Evolutionary conservation across 176 grass and related monocot genomes (phyloP), one percentile per base, ranked within the genome.

Genomic region (Juncus inflexus): DNA sequence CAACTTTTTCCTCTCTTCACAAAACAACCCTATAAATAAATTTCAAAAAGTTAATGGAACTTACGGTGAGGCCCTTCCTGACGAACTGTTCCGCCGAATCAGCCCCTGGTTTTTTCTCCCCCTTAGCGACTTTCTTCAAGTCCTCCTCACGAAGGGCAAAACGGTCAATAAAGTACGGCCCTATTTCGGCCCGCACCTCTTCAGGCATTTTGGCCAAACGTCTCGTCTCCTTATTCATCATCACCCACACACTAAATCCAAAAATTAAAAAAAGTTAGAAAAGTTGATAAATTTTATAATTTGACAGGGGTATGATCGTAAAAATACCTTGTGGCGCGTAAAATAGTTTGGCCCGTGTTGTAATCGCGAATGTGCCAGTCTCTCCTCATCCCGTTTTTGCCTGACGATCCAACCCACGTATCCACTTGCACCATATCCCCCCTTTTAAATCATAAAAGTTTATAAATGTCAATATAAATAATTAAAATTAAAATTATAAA

Each of bases 311-410:
- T 16, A 16, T 60, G 9, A 10, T 43, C 40, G 40, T 42, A 60
- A 38, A 50, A 55, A 36, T 73, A 99, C 95, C 95, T 99, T 19
- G 95, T 92, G 54, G 89, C 95, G 76, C 80, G 81, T 73, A 99
- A 77, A 39, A 99, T 86, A 51, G 95, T 99, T 64, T 79, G 61
- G 2, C 94, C 85, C 16, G 94, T 79, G 64, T 86, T 89, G 58
- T 80, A 90, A 61, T 99, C 95, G 9, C 80, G 73, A 55, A 90
- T 83, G 84, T 92, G 85, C 95, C 95, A 99, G 73, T 99, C 95
- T 77, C 95, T 86, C 60, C 86, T 89, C 95, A 99, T 99, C 50
- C 95, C 89, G 65, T 99, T 99, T 90, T 99, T 99, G 9, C 95
- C 95, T 47, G 89, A 90, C 57, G 83, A 73, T 82, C 80, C 83